These are phyloP conservation scores for Alternaria incomplexa DNA, from an alignment of 2,329 filamentous ascomycete species.

Conservation along the genomic window DNA sequence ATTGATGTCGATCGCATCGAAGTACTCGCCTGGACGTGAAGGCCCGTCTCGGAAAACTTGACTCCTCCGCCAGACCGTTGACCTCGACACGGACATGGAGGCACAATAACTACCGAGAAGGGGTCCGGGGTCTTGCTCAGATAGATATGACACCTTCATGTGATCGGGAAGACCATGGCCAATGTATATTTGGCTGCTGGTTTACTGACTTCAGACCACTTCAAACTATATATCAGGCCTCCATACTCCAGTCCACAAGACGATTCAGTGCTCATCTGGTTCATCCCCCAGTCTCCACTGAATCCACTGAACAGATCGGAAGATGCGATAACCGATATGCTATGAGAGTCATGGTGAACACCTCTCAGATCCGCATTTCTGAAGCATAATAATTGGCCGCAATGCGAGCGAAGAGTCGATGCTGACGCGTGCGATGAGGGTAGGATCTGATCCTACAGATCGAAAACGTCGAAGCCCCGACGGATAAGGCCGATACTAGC, in stretches of 20 bases:
- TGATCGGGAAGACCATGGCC: neutral
- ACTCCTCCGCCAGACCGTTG: neutral
- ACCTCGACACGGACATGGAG: neutral
- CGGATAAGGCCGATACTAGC: slow-evolving; percentile 1
- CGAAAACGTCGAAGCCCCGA: neutral
- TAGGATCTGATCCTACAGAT: neutral
- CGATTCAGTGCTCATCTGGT: neutral
- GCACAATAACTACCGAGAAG: neutral
- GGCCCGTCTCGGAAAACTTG: neutral
- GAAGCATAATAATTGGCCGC: neutral
- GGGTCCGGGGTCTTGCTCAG: neutral
- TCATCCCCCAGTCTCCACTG: neutral
- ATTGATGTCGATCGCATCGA: slow-evolving; percentile 1
- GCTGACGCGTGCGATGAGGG: slow-evolving; percentile 1
- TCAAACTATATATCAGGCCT: neutral
- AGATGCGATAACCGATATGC: neutral
- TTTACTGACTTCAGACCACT: neutral
- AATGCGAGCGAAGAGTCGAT: neutral
- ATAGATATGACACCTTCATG: neutral
- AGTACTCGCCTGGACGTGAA: neutral
- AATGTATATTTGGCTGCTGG: neutral
- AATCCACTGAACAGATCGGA: neutral
- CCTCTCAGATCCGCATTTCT: neutral
- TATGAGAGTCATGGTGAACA: neutral
- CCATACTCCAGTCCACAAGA: neutral